These are phyloP conservation scores for Tremella yokohamensis DNA, from an alignment of 768 basidiomycete genomes.

Conservation along the genomic window DNA sequence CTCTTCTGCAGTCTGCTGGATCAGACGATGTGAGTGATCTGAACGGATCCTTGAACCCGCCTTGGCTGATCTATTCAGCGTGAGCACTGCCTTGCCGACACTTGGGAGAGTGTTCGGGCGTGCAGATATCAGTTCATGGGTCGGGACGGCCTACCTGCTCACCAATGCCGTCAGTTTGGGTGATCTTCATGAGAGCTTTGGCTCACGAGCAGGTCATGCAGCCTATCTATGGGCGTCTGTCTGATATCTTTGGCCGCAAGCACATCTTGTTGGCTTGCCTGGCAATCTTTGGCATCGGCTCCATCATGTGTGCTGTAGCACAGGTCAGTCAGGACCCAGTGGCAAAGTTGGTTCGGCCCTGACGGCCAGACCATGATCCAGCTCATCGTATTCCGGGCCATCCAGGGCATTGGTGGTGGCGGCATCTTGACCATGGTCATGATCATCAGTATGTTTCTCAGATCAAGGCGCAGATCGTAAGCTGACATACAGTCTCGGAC, in stretches of 20 bases:
- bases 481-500: slow-evolving; percentile 19
- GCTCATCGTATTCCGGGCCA: slow-evolving; percentile 66
- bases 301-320: slow-evolving; percentile 62
- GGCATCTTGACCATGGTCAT: slow-evolving; percentile 67
- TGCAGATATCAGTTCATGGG: slow-evolving; percentile 65
- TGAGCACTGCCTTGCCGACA: slow-evolving; percentile 70
- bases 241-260: slow-evolving; percentile 41
- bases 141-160: slow-evolving; percentile 68
- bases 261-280: slow-evolving; percentile 57
- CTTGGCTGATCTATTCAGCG: slow-evolving; percentile 37
- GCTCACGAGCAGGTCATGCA: slow-evolving; percentile 55
- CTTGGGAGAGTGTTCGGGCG: slow-evolving; percentile 66
- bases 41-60: neutral
- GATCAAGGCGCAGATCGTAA: neutral
- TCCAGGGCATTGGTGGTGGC: slow-evolving; percentile 69
- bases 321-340: no score
- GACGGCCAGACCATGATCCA: slow-evolving; percentile 56
- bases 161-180: slow-evolving; percentile 51
- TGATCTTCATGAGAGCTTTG: neutral
- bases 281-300: slow-evolving; percentile 65
- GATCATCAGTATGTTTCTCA: slow-evolving; percentile 54
- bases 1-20: slow-evolving; percentile 64
- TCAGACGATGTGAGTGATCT: slow-evolving; percentile 58
- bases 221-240: slow-evolving; percentile 50
- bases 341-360: no score